These are phyloP conservation scores for Termitomyces heimii DNA, from an alignment of 768 basidiomycete species.

Conservation along the genomic window DNA sequence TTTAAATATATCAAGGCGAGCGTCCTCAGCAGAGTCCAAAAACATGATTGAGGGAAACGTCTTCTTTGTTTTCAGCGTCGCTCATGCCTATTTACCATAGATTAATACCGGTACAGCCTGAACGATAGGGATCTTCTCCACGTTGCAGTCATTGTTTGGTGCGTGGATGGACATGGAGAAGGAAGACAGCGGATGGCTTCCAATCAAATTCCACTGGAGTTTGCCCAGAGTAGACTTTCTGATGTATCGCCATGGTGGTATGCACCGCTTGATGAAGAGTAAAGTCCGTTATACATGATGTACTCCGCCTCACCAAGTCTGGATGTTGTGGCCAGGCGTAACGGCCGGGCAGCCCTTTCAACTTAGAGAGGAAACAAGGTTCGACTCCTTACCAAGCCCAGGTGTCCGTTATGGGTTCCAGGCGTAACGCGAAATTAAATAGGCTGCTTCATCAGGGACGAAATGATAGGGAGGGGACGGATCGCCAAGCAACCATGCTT, in stretches of 20 bases:
- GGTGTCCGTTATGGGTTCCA: too few relatives aligned
- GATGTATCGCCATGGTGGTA: not conserved
- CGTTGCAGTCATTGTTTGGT: not conserved
- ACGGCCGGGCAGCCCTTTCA: too few relatives aligned
- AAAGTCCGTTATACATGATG: not conserved
- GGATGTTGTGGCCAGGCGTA: not conserved
- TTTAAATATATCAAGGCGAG: not conserved
- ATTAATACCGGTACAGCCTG: slow-evolving; percentile 1
- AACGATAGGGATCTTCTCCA: not conserved
- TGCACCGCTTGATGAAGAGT: not conserved
- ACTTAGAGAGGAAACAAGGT: too few relatives aligned
- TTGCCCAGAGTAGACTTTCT: not conserved
- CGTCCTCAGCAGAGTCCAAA: not conserved
- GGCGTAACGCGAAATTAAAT: not conserved
- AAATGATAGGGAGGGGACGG: not conserved
- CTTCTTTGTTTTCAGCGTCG: not conserved
- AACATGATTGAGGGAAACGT: not conserved
- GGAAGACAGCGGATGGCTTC: not conserved
- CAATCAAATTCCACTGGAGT: not conserved
- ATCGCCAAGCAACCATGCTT: not conserved
- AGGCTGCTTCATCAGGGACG: not conserved
- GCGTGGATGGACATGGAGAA: slow-evolving; percentile 7
- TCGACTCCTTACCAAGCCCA: too few relatives aligned
- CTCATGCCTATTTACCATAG: not conserved
- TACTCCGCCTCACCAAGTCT: not conserved